These are phyloP conservation scores for Holtermannia corniformis DNA, from an alignment of 768 basidiomycete genomes.

Conservation along the genomic window DNA sequence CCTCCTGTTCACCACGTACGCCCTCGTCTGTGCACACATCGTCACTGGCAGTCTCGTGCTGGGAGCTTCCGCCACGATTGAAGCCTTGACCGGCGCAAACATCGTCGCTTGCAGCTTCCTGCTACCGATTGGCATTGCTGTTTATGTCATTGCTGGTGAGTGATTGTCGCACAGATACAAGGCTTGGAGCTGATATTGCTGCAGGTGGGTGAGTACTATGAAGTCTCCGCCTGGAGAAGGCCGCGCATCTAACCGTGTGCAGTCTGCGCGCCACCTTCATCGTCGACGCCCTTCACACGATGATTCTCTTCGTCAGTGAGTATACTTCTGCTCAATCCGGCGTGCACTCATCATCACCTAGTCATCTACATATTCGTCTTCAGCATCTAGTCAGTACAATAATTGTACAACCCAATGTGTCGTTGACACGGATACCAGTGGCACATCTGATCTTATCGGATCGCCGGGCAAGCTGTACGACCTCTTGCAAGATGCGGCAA, in stretches of 20 bases:
- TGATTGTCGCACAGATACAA: too few relatives aligned
- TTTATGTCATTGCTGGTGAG: conserved; percentile 34
- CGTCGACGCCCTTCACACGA: conserved; percentile 43
- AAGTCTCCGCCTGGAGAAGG: neutral
- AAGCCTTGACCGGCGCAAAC: conserved; percentile 47
- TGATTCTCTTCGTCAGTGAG: conserved; percentile 46
- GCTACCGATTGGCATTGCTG: conserved; percentile 46
- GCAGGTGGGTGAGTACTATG: too few relatives aligned
- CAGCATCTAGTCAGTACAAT: conserved; percentile 14
- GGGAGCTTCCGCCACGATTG: conserved; percentile 48
- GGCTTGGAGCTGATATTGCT: too few relatives aligned
- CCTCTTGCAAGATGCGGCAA: conserved; percentile 47
- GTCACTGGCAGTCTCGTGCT: conserved; percentile 50
- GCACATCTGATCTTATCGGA: conserved; percentile 43
- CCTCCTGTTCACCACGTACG: conserved; percentile 49
- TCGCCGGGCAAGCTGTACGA: conserved; percentile 46
- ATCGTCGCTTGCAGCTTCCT: conserved; percentile 46
- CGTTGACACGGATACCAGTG: too few relatives aligned
- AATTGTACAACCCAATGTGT: neutral
- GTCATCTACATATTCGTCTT: conserved; percentile 40
- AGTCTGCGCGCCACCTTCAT: conserved; percentile 41
- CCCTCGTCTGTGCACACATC: conserved; percentile 49
- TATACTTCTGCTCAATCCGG: neutral
- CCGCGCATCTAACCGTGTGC: neutral
- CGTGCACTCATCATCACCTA: neutral